These are phyloP conservation scores for Botrytis squamosa DNA, from an alignment of 2,329 filamentous ascomycete species.

Conservation along the genomic window DNA sequence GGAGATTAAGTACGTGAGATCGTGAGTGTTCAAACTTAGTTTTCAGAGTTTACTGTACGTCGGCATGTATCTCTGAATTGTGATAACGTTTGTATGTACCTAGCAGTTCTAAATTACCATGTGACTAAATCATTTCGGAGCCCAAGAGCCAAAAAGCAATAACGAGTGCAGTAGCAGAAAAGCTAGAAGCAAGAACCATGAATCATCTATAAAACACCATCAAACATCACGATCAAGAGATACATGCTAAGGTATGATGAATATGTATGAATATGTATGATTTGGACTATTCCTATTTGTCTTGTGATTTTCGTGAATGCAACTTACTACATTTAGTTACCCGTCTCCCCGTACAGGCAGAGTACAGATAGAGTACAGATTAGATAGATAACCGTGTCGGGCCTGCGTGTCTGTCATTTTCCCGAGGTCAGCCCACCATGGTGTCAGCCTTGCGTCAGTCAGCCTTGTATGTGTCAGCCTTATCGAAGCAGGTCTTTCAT, in stretches of 20 bases:
- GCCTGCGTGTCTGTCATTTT: neutral
- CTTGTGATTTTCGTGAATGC: neutral
- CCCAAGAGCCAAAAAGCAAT: neutral
- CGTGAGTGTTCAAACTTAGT: neutral
- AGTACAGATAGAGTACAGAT: neutral
- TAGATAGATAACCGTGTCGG: neutral
- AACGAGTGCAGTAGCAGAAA: neutral
- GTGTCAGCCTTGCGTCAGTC: neutral
- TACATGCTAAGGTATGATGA: neutral
- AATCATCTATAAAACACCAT: neutral
- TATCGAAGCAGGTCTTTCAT: neutral
- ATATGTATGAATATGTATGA: neutral
- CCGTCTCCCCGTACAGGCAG: neutral
- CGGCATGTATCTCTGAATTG: neutral
- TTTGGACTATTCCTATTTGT: neutral
- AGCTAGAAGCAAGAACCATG: neutral
- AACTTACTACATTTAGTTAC: neutral
- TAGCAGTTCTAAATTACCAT: constrained; percentile 1
- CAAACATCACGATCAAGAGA: neutral
- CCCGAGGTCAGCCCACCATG: neutral
- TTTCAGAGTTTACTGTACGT: neutral
- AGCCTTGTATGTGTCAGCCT: neutral
- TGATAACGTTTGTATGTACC: neutral
- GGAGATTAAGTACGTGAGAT: constrained; percentile 8
- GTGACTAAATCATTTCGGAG: neutral